Conservation (phyloP, 148 eudicot genomes). For the Euryodendron excelsum region DNA sequence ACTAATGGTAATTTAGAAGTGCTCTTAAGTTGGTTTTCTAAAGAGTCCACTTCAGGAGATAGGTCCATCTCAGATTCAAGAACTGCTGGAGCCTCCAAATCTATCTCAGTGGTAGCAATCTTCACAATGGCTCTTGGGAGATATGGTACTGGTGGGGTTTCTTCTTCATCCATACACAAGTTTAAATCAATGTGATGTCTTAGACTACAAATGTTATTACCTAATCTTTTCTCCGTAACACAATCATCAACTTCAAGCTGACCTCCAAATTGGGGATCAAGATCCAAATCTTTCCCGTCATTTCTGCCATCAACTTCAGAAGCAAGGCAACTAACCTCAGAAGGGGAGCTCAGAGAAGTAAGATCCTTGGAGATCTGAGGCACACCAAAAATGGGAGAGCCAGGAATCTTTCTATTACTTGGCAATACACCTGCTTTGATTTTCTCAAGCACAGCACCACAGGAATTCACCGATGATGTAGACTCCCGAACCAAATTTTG, state of each 20-base stretch:
- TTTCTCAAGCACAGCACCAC: neutral
- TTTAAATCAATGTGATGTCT: constrained; percentile 42
- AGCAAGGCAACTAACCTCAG: neutral
- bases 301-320: neutral
- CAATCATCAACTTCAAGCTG: constrained; percentile 13
- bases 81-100: constrained; percentile 40
- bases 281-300: neutral
- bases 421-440: neutral
- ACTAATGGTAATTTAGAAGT: constrained; percentile 13
- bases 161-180: constrained; percentile 37
- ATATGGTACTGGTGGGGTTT: constrained; percentile 19
- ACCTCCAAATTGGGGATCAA: neutral
- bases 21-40: neutral
- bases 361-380: constrained; percentile 6
- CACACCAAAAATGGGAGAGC: constrained; percentile 14
- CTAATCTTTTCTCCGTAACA: constrained; percentile 10
- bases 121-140: constrained; percentile 33
- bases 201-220: constrained; percentile 8
- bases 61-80: constrained; percentile 24
- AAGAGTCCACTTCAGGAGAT: constrained; percentile 5
- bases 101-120: constrained; percentile 37
- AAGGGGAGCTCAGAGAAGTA: neutral
- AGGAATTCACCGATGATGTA: neutral
- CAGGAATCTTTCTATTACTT: constrained; percentile 13
- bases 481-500: neutral